Base-by-base conservation (phyloP, 2,329 filamentous ascomycete genomes). In the Aspergillus quadrilineatus region DNA sequence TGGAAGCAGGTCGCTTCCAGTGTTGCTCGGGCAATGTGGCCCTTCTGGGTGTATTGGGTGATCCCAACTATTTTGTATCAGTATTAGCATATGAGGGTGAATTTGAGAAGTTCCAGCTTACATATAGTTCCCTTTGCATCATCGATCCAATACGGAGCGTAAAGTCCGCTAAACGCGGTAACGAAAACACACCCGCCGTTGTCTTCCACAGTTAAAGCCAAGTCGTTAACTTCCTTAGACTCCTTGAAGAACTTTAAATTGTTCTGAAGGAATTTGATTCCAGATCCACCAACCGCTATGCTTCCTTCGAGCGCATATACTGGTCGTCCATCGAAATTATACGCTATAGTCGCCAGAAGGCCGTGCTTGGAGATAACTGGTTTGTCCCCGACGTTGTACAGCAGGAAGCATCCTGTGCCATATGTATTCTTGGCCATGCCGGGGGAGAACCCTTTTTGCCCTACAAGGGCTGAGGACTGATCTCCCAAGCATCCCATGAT, bases 91-190 rank as follows among this genome's bases (percentile, higher is more conserved):
- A n/a, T 10, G 12, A 12, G 34, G 36, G 29, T 45, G 6, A 28
- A 2, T 29, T 47, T 10, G 50, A 22, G 9, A 28, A 22, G 26
- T 15, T 6, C 10, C 8, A 10, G 75, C 81, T 75, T 77, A 86
- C 83, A 92, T 50, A 94, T 85, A 4, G 91, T 96, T 53, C 92
- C 92, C 71, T 92, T 88, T n/a, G 90, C 90, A 73, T 95, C 90
- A 70, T 95, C 90, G 60, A 96, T 92, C 92, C 92, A 96, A 74
- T 96, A 96, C 0, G 92, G 92, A 0, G 92, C 92, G 71, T 96
- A 96, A 2, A 96, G 82, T 45, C 92, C 92, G 70, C 88, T 92
- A 72, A 96, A 96, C 1, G 91, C 92, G 6, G 92, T 96, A 53
- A 96, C 92, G 67, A 96, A 87, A 10, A 93, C 85, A 52, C 92